Base-by-base conservation (phyloP, 1,284 basidiomycete genomes). In the Taiwanofungus camphoratus region DNA sequence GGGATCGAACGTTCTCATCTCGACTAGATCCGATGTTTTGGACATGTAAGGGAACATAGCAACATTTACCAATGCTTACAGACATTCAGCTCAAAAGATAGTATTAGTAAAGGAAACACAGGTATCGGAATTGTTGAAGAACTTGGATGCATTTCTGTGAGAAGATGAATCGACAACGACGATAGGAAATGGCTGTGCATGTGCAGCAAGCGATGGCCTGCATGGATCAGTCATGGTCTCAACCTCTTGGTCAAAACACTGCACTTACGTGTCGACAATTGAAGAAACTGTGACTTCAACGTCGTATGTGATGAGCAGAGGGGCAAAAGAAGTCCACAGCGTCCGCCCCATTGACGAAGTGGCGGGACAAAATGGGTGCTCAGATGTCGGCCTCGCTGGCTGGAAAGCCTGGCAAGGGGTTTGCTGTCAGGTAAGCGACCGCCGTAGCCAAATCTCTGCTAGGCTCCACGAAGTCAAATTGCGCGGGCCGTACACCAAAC, bases 1-100 rank as follows among this genome's bases (percentile, higher is more conserved):
- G n/a, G 71, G 68, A 42, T 75, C 74, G 46, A 59, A 75, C 3
- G 70, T 72, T 0, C 71, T 69, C 45, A 62, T 63, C 50, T 72
- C 70, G 41, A 56, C 68, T 72, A 26, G 11, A n/a, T 20, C 22
- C 8, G 13, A 39, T n/a, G n/a, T n/a, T n/a, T n/a, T 22, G 12
- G 22, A 26, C 15, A 19, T 7, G 12, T 7, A 15, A 33, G 3
- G 8, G 20, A 2, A 15, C 15, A 5, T 23, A 4, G 15, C 22
- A 34, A 18, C 5, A 22, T 5, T n/a, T 13, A 20, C 7, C 8
- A 5, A 13, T n/a, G 62, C 62, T 68, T 56, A 34, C 73, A 70
- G 72, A 31, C 64, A 53, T 33, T 66, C 73, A 52, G 71, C 65
- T 48, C 75, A 71, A 20, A 68, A 65, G 12, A 70, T 56, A 2